Percentiles rank a stretch among this genome's conserved stretches.
These are phyloP conservation scores for Arabidopsis lyrata DNA, from an alignment of 441 rosid species.

Conservation along the genomic window DNA sequence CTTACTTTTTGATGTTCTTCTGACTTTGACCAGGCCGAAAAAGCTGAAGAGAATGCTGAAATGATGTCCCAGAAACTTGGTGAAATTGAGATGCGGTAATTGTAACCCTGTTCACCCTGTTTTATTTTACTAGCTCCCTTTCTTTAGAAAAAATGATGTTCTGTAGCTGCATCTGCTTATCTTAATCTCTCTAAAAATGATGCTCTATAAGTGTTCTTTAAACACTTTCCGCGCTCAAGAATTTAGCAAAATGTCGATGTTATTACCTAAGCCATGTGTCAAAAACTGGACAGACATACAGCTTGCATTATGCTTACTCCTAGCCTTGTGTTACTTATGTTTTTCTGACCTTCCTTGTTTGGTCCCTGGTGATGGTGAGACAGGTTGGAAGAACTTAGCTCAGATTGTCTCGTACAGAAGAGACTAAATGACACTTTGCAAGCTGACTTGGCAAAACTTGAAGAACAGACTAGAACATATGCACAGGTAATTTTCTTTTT, in stretches of 20 bases:
- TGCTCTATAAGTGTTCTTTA: not conserved
- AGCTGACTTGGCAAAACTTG: slow-evolving; percentile 63
- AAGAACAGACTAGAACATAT: slow-evolving; percentile 61
- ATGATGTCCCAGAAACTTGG: slow-evolving; percentile 62
- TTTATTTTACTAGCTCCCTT: not conserved
- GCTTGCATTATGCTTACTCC: not conserved
- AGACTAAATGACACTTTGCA: slow-evolving; percentile 63
- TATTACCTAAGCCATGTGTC: not conserved
- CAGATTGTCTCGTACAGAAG: slow-evolving; percentile 70
- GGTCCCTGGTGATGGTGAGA: slow-evolving; percentile 32
- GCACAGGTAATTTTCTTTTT: slow-evolving; percentile 60
- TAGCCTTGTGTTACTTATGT: slow-evolving; percentile 23
- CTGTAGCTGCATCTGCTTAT: not conserved
- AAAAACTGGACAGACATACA: slow-evolving; percentile 3
- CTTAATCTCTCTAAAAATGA: slow-evolving; percentile 13
- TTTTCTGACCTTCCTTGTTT: slow-evolving; percentile 7
- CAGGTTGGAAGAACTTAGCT: slow-evolving; percentile 82
- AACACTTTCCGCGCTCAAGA: not conserved
- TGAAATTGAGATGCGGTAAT: slow-evolving; percentile 71
- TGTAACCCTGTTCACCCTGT: slow-evolving; percentile 20
- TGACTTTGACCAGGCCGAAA: slow-evolving; percentile 77
- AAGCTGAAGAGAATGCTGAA: slow-evolving; percentile 94
- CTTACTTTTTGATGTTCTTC: slow-evolving; percentile 14
- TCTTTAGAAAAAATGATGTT: slow-evolving; percentile 4
- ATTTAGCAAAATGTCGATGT: not conserved